phyloP scores from a whole-genome alignment of 2,329 filamentous ascomycete genomes.

The Xylaria multiplex region DNA sequence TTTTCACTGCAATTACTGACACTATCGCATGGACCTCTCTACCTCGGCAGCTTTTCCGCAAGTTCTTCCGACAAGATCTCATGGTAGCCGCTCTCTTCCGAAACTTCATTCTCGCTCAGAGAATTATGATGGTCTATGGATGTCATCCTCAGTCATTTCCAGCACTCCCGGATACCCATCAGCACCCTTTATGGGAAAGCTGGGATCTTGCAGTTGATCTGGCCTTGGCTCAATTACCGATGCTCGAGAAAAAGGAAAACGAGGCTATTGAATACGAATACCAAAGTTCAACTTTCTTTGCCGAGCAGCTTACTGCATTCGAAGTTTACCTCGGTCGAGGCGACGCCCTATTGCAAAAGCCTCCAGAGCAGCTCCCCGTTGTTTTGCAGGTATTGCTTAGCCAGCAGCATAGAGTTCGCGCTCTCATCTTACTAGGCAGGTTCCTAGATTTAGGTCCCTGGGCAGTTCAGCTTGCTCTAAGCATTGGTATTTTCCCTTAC shows the following conservation, averaged over 20 bases:
- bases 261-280: constrained; percentile 87
- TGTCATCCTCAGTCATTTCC: constrained; percentile 95
- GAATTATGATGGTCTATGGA: constrained; percentile 95
- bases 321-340: constrained; percentile 91
- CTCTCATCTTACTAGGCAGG: constrained; percentile 88
- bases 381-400: constrained; percentile 95
- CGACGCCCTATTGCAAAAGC: constrained; percentile 81
- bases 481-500: constrained; percentile 98
- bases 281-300: constrained; percentile 94
- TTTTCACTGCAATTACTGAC: constrained; percentile 98
- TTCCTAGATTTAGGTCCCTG: constrained; percentile 96
- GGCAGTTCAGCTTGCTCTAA: constrained; percentile 97
- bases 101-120: constrained; percentile 93
- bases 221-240: constrained; percentile 88
- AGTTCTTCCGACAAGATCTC: constrained; percentile 94
- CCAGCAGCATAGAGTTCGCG: constrained; percentile 91
- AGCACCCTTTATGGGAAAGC: constrained; percentile 94
- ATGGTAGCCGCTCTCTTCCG: constrained; percentile 99
- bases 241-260: constrained; percentile 80
- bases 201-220: constrained; percentile 98
- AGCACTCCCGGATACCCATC: constrained; percentile 90
- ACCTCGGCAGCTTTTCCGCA: constrained; percentile 89
- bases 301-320: constrained; percentile 95
- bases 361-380: constrained; percentile 94
- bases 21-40: constrained; percentile 98